Conservation (phyloP, 345 rosid species). For the Eucalyptus cloeziana region DNA sequence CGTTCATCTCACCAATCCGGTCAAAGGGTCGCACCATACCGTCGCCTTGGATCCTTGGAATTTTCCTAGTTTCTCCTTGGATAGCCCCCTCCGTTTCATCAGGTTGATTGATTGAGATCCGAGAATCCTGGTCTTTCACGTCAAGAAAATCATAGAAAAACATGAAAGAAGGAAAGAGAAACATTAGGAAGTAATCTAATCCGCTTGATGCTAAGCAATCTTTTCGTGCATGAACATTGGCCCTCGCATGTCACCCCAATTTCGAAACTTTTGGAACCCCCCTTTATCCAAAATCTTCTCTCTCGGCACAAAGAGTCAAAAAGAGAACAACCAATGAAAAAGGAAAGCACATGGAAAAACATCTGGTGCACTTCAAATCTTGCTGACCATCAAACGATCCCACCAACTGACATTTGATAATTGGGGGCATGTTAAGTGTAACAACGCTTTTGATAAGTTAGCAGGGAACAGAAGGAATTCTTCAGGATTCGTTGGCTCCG, state of each 20-base stretch:
- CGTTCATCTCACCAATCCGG: background rate
- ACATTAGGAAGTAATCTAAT: background rate
- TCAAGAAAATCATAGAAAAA: background rate
- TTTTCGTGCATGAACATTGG: background rate
- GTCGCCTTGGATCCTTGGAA: background rate
- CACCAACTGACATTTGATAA: background rate
- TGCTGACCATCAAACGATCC: background rate
- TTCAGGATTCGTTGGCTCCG: background rate
- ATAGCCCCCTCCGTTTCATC: background rate
- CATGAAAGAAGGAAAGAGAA: background rate
- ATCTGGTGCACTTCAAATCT: background rate
- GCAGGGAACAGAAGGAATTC: background rate
- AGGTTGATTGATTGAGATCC: background rate
- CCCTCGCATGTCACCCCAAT: background rate
- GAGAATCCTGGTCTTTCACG: background rate
- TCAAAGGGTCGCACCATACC: background rate
- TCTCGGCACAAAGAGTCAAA: background rate
- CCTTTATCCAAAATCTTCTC: background rate
- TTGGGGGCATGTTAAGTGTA: background rate
- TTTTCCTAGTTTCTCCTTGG: background rate
- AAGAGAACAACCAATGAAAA: background rate
- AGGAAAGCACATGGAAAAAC: background rate
- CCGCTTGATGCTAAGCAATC: background rate
- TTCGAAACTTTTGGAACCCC: background rate
- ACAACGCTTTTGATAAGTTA: background rate